These are phyloP conservation scores for Jackrogersella multiformis DNA, from an alignment of 495 filamentous ascomycete species.

Conservation along the genomic window DNA sequence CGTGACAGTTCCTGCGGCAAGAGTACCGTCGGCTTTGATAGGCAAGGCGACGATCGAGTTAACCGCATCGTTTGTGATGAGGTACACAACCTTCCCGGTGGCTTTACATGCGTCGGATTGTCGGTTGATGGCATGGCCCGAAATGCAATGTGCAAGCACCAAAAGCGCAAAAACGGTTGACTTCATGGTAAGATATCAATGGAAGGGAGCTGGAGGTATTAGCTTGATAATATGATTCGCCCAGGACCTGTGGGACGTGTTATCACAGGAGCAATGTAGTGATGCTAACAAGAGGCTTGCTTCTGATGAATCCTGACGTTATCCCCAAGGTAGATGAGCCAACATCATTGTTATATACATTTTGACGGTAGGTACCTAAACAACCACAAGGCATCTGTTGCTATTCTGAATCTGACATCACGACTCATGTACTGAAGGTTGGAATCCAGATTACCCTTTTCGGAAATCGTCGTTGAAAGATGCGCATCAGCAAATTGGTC, in stretches of 20 bases:
- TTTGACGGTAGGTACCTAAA: background rate
- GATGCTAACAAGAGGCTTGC: conserved; percentile 6
- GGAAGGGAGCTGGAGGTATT: background rate
- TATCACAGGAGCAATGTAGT: background rate
- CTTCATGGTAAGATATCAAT: conserved; percentile 23
- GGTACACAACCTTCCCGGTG: conserved; percentile 59
- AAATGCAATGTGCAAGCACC: conserved; percentile 23
- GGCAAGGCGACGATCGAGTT: conserved; percentile 61
- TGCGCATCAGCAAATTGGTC: conserved; percentile 12
- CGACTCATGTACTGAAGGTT: conserved; percentile 20
- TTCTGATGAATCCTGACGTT: conserved; percentile 4
- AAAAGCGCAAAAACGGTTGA: conserved; percentile 16
- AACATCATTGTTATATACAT: conserved; percentile 32
- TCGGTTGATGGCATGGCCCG: conserved; percentile 26
- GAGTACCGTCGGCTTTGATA: conserved; percentile 55
- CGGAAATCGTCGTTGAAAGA: conserved; percentile 15
- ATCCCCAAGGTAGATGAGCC: background rate
- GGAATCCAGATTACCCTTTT: conserved; percentile 32
- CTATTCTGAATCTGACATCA: background rate
- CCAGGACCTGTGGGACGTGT: background rate
- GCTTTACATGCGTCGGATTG: conserved; percentile 2
- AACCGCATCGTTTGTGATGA: conserved; percentile 58
- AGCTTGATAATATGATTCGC: background rate
- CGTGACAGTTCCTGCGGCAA: conserved; percentile 50
- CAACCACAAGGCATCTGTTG: background rate